Evolutionary conservation across 2,329 filamentous ascomycete genomes (phyloP).

Genomic region (Fusarium virguliforme): DNA sequence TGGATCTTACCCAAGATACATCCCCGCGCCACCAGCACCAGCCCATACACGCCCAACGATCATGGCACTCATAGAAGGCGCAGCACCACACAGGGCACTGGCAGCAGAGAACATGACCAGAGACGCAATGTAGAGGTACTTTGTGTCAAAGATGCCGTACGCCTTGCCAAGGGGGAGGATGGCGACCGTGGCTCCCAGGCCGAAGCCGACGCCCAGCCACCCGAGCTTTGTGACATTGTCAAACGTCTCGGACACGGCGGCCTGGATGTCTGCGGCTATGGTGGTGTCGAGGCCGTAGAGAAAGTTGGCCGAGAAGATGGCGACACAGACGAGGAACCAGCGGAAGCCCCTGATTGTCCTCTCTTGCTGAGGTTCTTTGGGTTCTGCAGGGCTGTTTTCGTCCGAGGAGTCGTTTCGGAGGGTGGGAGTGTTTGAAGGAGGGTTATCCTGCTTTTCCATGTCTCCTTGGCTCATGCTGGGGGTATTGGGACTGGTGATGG

Average conservation of each 20-base stretch:
- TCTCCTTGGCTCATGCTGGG: background rate
- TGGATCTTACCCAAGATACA: constrained; percentile 42
- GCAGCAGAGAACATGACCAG: constrained; percentile 52
- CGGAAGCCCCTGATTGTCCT: constrained; percentile 35
- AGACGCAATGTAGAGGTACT: constrained; percentile 56
- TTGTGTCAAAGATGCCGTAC: constrained; percentile 59
- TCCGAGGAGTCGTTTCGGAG: background rate
- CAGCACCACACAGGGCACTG: constrained; percentile 60
- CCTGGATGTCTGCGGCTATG: constrained; percentile 40
- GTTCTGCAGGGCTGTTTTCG: constrained; percentile 10
- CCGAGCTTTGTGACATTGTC: constrained; percentile 42
- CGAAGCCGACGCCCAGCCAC: constrained; percentile 42
- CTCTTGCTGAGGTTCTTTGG: constrained; percentile 18
- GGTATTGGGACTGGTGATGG: background rate
- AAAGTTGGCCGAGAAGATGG: constrained; percentile 42
- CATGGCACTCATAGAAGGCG: constrained; percentile 61
- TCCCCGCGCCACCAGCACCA: constrained; percentile 58
- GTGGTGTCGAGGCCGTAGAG: constrained; percentile 46
- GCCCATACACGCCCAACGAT: constrained; percentile 64
- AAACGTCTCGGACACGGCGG: constrained; percentile 37
- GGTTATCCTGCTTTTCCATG: background rate
- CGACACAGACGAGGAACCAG: constrained; percentile 43
- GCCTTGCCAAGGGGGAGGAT: constrained; percentile 44
- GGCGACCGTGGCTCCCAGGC: constrained; percentile 36
- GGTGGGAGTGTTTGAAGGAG: background rate